phyloP scores from a whole-genome alignment of 1,284 basidiomycete genomes.

The Butyriboletus appendiculatus region DNA sequence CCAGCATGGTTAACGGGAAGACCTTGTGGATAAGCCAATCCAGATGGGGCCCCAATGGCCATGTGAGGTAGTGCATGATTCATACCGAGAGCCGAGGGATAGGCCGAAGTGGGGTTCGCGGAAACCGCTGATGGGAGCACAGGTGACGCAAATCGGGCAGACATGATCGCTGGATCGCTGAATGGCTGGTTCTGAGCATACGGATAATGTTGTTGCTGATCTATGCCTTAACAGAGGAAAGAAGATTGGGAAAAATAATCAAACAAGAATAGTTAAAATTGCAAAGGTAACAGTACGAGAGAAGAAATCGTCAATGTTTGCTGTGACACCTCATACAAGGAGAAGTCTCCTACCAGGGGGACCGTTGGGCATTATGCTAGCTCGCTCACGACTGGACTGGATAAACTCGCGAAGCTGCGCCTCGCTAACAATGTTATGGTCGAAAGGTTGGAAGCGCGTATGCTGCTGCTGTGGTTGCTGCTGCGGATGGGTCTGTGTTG shows the following conservation, averaged over 20 bases:
- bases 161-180: slow-evolving; percentile 81
- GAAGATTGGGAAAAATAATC: slow-evolving; percentile 19
- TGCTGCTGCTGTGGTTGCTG: slow-evolving; percentile 40
- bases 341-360: slow-evolving; percentile 52
- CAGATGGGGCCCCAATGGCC: slow-evolving; percentile 63
- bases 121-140: slow-evolving; percentile 17
- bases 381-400: slow-evolving; percentile 62
- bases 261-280: slow-evolving; percentile 14
- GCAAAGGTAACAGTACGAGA: slow-evolving; percentile 25
- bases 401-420: slow-evolving; percentile 74
- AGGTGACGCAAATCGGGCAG: slow-evolving; percentile 59
- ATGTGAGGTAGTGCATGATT: slow-evolving; percentile 33
- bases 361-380: slow-evolving; percentile 35
- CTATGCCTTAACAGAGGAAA: slow-evolving; percentile 27
- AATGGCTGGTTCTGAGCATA: slow-evolving; percentile 51
- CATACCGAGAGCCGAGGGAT: slow-evolving; percentile 6
- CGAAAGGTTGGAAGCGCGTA: slow-evolving; percentile 58
- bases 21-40: slow-evolving; percentile 50
- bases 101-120: slow-evolving; percentile 15
- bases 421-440: slow-evolving; percentile 58
- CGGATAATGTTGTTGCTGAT: slow-evolving; percentile 40
- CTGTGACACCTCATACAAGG: slow-evolving; percentile 38
- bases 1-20: slow-evolving; percentile 32
- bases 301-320: slow-evolving; percentile 37
- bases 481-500: slow-evolving; percentile 26